Base-by-base conservation (phyloP, 768 basidiomycete species). In the Tremella yokohamensis region DNA sequence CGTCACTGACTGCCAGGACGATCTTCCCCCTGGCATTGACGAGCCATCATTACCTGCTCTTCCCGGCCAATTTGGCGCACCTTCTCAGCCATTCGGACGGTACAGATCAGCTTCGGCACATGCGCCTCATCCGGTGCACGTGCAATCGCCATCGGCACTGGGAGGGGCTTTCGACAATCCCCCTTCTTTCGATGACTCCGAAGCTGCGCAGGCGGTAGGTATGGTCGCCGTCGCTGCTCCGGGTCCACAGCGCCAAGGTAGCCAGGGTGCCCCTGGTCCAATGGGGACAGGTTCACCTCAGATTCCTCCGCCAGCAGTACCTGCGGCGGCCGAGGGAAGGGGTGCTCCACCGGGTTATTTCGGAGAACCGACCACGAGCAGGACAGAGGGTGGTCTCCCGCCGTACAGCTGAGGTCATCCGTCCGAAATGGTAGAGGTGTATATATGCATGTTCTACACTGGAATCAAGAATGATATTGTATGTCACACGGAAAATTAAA, bases 21-120 rank as follows among this genome's bases (percentile, higher is more conserved):
- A 76, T 52, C 66, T 76, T n/a, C 75, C 75, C 39, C 75, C 75
- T 6, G 71, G 73, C 4, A 74, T 76, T 19, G 75, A 76, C 52
- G 75, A 76, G 55, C 75, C 75, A 11, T 74, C 73, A 12, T 60
- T 76, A 7, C 75, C 75, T 3, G 71, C 73, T 19, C 45, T 76
- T 45, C 75, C 74, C 0, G 60, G 63, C 40, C 70, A 68, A 37
- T 22, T 52, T 26, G 53, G 59, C 40, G 49, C 58, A 40, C 15
- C 49, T 1, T 49, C 54, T 15, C 42, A 48, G 29, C 29, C 29
- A 34, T 34, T 34, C 29, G 29, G 6, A 2, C 2, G 22, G 26
- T 47, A 16, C 24, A 49, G 26, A 8, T 50, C 49, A 50, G 25
- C 29, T 34, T 34, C 29, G 29, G 11, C 29, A 34, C 29, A 34